phyloP scores from a whole-genome alignment of 371 early-diverging fungal genomes.

The Lichtheimia ramosa region DNA sequence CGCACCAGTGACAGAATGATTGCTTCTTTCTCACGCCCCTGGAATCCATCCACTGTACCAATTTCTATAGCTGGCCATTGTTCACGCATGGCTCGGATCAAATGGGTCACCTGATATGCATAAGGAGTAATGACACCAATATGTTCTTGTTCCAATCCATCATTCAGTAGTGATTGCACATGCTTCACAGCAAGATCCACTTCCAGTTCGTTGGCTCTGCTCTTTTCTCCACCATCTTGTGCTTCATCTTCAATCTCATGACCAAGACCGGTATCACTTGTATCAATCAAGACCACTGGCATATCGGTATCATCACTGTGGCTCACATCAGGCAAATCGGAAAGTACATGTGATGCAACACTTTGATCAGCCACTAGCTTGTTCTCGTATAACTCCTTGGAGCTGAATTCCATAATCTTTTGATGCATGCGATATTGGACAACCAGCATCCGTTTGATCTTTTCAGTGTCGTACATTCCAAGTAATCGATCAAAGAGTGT shows the following conservation, averaged over 20 bases:
- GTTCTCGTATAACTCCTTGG: constrained; percentile 61
- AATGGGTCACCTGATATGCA: constrained; percentile 71
- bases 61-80: constrained; percentile 65
- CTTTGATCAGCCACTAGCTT: constrained; percentile 65
- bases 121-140: constrained; percentile 91
- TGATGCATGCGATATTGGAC: constrained; percentile 92
- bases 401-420: constrained; percentile 80
- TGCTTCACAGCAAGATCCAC: constrained; percentile 66
- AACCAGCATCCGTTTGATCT: constrained; percentile 67
- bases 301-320: constrained; percentile 56
- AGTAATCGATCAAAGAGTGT: constrained; percentile 77
- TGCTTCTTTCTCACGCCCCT: constrained; percentile 95
- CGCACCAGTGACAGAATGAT: constrained; percentile 86
- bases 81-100: constrained; percentile 39
- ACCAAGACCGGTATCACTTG: constrained; percentile 63
- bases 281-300: constrained; percentile 77
- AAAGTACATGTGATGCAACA: constrained; percentile 67
- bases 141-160: constrained; percentile 62
- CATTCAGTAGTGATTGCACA: constrained; percentile 57
- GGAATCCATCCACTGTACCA: constrained; percentile 95
- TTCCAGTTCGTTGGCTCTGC: constrained; percentile 76
- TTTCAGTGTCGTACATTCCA: constrained; percentile 48
- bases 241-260: constrained; percentile 53
- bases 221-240: constrained; percentile 54
- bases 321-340: constrained; percentile 60